Base-by-base conservation (phyloP, 768 basidiomycete species). In the Gloeostereum incarnatum region DNA sequence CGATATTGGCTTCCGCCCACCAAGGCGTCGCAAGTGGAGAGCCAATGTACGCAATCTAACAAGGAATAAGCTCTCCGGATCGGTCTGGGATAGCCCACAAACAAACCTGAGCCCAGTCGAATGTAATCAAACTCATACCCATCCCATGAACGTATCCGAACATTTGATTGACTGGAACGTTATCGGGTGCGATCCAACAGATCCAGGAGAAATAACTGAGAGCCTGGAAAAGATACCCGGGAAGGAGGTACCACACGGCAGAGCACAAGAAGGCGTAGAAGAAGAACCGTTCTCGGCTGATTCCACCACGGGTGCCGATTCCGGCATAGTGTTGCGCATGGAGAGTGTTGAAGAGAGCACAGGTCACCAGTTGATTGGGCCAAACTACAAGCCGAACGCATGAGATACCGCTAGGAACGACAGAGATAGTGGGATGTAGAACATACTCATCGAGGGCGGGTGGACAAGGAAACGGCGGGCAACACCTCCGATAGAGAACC, bases 241-340 rank as follows among this genome's bases (percentile, higher is more conserved):
- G 83, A 49, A 85, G 52, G 55, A 81, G 40, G 42, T 81, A 81
- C 81, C 81, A 88, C 27, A 61, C 46, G 24, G 64, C 66, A 8
- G 77, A 78, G 18, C 57, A 71, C 1, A 65, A 38, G 51, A 83
- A 81, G 4, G 68, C 74, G 49, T 70, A 77, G 40, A 75, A 45
- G 67, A 90, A 90, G 66, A 88, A 91, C 4, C 75, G 69, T 53
- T 84, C 80, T 38, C 88, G 75, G 45, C 71, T 75, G 31, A 89
- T 60, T 44, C 84, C 84, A 2, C 73, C 76, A 24, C 72, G 68
- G 21, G 57, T 65, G 11, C 81, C 78, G 13, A 71, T 68, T 40
- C 84, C 85, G 20, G 78, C 67, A 42, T 84, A 84, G 32, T 65
- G 59, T 49, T 82, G 75, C 0, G 79, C 74, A 56, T 90, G 87